These are phyloP conservation scores for Clarireedia monteithiana DNA, from an alignment of 2,329 filamentous ascomycete species.

Conservation along the genomic window DNA sequence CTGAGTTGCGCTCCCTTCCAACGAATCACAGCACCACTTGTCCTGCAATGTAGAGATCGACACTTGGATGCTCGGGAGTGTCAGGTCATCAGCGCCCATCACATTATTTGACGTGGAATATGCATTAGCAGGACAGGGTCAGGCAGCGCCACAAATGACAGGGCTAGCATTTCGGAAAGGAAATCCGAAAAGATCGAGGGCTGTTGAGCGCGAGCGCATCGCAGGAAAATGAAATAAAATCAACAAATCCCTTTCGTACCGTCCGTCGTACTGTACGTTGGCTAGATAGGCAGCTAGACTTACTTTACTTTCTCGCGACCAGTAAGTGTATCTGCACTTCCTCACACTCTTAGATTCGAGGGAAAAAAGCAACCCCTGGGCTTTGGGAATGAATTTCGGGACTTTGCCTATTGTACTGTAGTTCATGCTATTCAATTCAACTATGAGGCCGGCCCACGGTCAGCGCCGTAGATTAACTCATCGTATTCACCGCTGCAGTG, in stretches of 20 bases:
- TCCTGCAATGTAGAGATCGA: conserved; percentile 16
- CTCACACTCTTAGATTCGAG: neutral
- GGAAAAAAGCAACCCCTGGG: no score
- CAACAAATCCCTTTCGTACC: no score
- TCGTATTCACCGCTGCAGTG: conserved; percentile 10
- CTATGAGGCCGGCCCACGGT: neutral
- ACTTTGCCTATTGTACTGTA: no score
- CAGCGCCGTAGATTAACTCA: conserved; percentile 1
- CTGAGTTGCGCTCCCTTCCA: conserved; percentile 8
- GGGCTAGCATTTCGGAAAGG: conserved; percentile 3
- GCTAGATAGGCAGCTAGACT: no score
- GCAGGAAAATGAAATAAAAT: no score
- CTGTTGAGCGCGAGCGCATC: no score
- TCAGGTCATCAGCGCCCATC: conserved; percentile 10
- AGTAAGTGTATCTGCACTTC: conserved; percentile 3
- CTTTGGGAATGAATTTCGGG: no score
- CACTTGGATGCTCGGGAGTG: conserved; percentile 21
- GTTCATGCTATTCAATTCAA: conserved; percentile 2
- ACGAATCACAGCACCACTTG: conserved; percentile 16
- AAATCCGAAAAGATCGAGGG: conserved; percentile 2
- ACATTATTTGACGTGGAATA: conserved; percentile 3
- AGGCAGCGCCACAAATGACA: conserved; percentile 6
- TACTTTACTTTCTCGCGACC: no score
- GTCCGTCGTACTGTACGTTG: no score
- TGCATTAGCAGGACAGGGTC: neutral